Base-by-base conservation (phyloP, 495 filamentous ascomycete species). In the Aspergillus taichungensis region DNA sequence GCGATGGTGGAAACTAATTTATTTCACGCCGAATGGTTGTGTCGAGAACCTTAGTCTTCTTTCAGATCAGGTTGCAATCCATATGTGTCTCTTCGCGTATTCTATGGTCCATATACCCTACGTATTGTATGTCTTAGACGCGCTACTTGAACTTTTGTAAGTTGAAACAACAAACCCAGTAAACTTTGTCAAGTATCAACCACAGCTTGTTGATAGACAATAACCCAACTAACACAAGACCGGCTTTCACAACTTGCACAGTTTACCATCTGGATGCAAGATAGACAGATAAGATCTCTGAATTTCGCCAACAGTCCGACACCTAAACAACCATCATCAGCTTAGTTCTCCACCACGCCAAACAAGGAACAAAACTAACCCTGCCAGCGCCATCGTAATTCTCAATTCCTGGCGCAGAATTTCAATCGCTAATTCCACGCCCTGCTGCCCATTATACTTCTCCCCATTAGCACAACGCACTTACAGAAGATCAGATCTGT, bases 321-420 rank as follows among this genome's bases (percentile, higher is more conserved):
- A 61, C 3, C 40, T 50, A 54, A 1, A 27, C 3, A 36, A 29
- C 36, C 6, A 48, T n/a, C 38, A 36, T 13, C 27, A 35, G 41
- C 31, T n/a, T 24, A 24, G 18, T 1, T 4, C 1, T 4, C 18
- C 1, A 4, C 18, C 1, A 24, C 18, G 18, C 18, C 1, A 24
- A 24, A 14, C 14, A 7, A 41, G 18, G 5, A 18, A 18, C 11
- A 35, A 32, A 34, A 49, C 57, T 42, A 42, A 61, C 51, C 66
- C 66, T n/a, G 57, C 56, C 12, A 68, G 37, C 12, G 59, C 62
- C 66, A 69, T 68, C 14, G 62, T 65, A 27, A 57, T 64, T 46
- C 47, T 45, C 31, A 69, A 39, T 34, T 69, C 66, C 44, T 66
- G 53, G 30, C 53, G 54, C 39, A 69, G 49, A 18, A 68, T 64